Percentiles rank a stretch among this genome's conserved stretches.
phyloP scores from a whole-genome alignment of 345 rosid species.

The Gossypium longicalyx region DNA sequence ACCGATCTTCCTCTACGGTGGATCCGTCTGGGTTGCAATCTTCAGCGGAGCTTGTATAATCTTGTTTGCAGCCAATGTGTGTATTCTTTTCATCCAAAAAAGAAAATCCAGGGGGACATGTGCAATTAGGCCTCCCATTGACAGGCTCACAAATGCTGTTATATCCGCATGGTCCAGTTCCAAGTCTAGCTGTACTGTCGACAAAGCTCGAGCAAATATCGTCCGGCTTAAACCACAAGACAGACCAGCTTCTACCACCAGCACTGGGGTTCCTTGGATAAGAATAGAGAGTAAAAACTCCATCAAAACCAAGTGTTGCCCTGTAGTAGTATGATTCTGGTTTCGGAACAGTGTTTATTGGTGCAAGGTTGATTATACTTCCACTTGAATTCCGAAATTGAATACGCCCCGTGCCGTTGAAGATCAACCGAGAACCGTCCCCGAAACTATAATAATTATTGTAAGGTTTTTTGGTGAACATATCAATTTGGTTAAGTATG shows the following conservation, averaged over 20 bases:
- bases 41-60: conserved; percentile 5
- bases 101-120: conserved; percentile 9
- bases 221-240: not conserved
- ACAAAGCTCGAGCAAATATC: not conserved
- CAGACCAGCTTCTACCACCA: not conserved
- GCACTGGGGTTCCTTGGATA: not conserved
- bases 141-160: conserved; percentile 8
- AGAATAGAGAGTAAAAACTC: conserved; percentile 14
- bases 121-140: conserved; percentile 10
- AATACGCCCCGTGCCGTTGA: not conserved
- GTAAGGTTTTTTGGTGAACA: conserved; percentile 1
- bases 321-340: conserved; percentile 12
- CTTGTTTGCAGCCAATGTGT: conserved; percentile 7
- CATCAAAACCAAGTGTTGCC: conserved; percentile 13
- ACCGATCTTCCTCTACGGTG: not conserved
- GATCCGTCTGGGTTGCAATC: conserved; percentile 10
- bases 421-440: not conserved
- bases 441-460: not conserved
- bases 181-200: not conserved
- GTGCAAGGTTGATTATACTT: not conserved
- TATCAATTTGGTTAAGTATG: conserved; percentile 11
- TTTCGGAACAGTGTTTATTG: not conserved
- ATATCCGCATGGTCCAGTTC: conserved; percentile 17
- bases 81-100: conserved; percentile 6
- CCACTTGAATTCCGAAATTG: not conserved